Conservation (phyloP, 2,329 filamentous ascomycete species). For the Remersonia thermophila region DNA sequence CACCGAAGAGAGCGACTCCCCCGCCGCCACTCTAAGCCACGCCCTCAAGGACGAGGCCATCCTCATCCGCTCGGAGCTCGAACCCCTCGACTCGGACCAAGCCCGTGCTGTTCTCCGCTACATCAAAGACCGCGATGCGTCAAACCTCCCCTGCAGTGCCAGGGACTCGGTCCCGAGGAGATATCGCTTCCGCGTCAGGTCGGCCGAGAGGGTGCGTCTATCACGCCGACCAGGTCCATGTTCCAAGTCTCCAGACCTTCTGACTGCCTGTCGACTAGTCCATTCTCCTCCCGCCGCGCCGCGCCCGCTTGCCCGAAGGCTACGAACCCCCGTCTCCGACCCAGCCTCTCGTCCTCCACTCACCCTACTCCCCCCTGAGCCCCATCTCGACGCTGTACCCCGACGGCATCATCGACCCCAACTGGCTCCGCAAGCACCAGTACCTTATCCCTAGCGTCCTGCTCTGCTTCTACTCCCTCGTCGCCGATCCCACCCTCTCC, state of each 20-base stretch:
- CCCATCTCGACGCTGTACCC: constrained; percentile 75
- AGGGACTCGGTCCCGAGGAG: constrained; percentile 35
- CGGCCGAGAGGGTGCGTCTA: constrained; percentile 65
- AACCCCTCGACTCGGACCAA: constrained; percentile 51
- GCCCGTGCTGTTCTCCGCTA: constrained; percentile 53
- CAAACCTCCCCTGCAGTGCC: constrained; percentile 53
- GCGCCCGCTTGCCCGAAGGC: constrained; percentile 40
- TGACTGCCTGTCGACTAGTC: constrained; percentile 29
- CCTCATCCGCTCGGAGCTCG: constrained; percentile 58
- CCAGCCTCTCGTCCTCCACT: constrained; percentile 57
- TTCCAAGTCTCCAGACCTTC: constrained; percentile 8
- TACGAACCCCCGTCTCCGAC: constrained; percentile 29
- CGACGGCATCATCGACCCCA: constrained; percentile 70
- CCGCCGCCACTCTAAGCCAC: constrained; percentile 32
- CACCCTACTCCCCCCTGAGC: constrained; percentile 80
- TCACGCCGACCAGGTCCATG: too few species aligned
- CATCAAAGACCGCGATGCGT: constrained; percentile 54
- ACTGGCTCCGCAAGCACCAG: constrained; percentile 86
- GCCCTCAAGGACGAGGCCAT: constrained; percentile 46
- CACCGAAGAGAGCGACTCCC: constrained; percentile 16
- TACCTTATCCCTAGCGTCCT: constrained; percentile 68
- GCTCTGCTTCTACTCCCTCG: constrained; percentile 69
- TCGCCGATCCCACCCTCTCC: constrained; percentile 58
- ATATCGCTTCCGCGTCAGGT: constrained; percentile 56
- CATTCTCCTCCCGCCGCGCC: constrained; percentile 44